phyloP scores from a whole-genome alignment of 441 rosid species.

The Sinapis alba region DNA sequence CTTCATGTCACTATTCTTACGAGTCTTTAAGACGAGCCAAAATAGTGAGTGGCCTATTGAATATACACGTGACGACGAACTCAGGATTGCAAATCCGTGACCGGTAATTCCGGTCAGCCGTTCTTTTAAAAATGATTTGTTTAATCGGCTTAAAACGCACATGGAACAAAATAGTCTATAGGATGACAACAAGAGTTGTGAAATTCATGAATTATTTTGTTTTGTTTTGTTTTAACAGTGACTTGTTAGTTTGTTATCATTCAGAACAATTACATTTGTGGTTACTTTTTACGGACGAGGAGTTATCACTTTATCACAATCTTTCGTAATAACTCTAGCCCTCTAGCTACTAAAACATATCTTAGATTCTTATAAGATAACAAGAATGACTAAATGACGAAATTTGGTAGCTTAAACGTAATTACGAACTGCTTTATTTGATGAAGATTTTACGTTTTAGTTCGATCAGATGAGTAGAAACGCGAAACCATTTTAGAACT shows the following conservation, averaged over 20 bases:
- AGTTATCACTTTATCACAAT: conserved; percentile 5
- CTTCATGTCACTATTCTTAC: conserved; percentile 16
- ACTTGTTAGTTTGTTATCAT: neutral
- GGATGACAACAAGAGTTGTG: neutral
- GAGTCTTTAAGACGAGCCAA: neutral
- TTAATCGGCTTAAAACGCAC: conserved; percentile 5
- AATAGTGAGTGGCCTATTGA: neutral
- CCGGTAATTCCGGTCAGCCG: conserved; percentile 39
- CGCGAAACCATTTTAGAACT: neutral
- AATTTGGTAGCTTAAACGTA: neutral
- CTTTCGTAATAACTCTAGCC: neutral
- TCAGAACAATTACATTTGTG: neutral
- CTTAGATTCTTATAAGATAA: neutral
- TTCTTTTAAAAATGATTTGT: neutral
- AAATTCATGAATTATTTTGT: neutral
- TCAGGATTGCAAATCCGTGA: neutral
- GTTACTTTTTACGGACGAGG: neutral
- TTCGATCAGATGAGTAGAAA: neutral
- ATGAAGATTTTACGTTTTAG: neutral
- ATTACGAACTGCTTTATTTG: neutral
- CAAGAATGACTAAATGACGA: neutral
- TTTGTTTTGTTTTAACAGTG: conserved; percentile 10
- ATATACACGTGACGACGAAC: conserved; percentile 26
- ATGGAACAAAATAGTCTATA: conserved; percentile 17
- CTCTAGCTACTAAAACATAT: neutral